phyloP scores from a whole-genome alignment of 805 yeast species.

The Saccharomycopsis sp. region DNA sequence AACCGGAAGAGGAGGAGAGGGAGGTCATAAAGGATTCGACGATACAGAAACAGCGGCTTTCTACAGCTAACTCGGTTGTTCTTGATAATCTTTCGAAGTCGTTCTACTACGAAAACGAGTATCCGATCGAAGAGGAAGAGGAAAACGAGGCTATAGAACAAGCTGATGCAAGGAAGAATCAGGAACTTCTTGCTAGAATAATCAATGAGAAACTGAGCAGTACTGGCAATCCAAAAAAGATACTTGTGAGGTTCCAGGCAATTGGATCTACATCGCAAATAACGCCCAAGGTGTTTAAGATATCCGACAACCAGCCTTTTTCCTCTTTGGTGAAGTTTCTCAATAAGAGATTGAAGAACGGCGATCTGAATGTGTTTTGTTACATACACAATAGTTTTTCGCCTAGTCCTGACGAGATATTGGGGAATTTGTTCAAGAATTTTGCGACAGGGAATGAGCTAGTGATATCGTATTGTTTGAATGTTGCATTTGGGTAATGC shows the following conservation, averaged over 20 bases:
- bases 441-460: conserved; percentile 34
- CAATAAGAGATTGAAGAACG: conserved; percentile 32
- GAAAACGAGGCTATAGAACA: neutral
- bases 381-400: conserved; percentile 41
- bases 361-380: conserved; percentile 30
- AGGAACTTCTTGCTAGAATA: conserved; percentile 6
- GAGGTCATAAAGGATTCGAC: neutral
- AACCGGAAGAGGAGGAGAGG: neutral
- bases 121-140: conserved; percentile 2
- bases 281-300: conserved; percentile 43
- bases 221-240: conserved; percentile 5
- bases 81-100: conserved; percentile 12
- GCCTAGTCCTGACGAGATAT: conserved; percentile 39
- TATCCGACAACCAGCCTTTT: conserved; percentile 41
- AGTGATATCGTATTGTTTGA: conserved; percentile 39
- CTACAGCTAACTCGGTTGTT: conserved; percentile 11
- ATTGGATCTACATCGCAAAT: conserved; percentile 51
- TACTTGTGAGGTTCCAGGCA: conserved; percentile 41
- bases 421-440: conserved; percentile 33
- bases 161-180: neutral
- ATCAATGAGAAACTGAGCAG: conserved; percentile 3
- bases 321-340: conserved; percentile 41
- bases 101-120: conserved; percentile 9
- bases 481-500: conserved; percentile 40
- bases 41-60: conserved; percentile 1